Evolutionary conservation across 2,329 filamentous ascomycete genomes (phyloP).

Genomic region (Talaromyces sp.): DNA sequence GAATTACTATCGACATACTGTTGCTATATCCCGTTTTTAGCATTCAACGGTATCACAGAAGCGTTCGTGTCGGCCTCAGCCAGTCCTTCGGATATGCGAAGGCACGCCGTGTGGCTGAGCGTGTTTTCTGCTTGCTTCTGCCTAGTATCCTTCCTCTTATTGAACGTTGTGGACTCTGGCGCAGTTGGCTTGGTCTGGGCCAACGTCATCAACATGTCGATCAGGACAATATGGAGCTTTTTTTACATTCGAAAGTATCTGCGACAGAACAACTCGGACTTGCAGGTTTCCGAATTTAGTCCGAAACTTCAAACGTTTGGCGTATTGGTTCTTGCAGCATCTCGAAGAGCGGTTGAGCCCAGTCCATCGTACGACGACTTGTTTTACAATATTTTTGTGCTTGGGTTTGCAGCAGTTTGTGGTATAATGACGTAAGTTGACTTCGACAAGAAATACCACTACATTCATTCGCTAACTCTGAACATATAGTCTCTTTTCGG

Average conservation of each 20-base stretch:
- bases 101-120: constrained; percentile 79
- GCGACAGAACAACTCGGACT: constrained; percentile 35
- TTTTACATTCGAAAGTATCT: constrained; percentile 69
- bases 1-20: constrained; percentile 74
- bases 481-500: constrained; percentile 30
- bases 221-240: constrained; percentile 77
- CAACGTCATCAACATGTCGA: constrained; percentile 84
- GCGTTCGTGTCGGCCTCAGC: constrained; percentile 90
- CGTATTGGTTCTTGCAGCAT: constrained; percentile 43
- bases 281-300: constrained; percentile 41
- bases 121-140: constrained; percentile 75
- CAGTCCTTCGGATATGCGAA: constrained; percentile 66
- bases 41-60: constrained; percentile 86
- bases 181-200: constrained; percentile 78
- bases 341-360: constrained; percentile 32
- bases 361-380: constrained; percentile 12
- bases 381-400: constrained; percentile 42
- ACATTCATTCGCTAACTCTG: constrained; percentile 15
- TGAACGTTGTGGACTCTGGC: constrained; percentile 65
- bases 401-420: constrained; percentile 49
- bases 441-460: background rate
- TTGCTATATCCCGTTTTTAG: constrained; percentile 89
- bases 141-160: constrained; percentile 66
- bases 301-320: constrained; percentile 44
- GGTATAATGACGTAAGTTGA: constrained; percentile 57